Evolutionary conservation across 83 land plant genomes (phyloP).

Genomic region (Isoetes engelmannii): DNA sequence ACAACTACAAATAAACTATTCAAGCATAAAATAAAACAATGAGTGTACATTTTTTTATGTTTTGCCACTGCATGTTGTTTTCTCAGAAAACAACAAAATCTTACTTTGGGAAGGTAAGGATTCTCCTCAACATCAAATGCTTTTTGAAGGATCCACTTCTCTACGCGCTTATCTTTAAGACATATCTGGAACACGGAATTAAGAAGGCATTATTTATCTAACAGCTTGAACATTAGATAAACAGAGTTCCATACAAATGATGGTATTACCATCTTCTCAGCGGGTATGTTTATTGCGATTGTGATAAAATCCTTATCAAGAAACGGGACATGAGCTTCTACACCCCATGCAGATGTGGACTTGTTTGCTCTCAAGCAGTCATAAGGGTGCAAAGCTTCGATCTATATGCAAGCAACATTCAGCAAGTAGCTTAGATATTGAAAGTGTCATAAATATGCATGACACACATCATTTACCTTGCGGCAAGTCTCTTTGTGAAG

Average conservation of each 20-base stretch:
- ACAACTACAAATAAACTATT: not conserved
- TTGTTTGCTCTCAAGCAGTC: slow-evolving; percentile 15
- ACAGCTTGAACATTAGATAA: not conserved
- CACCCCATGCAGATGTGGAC: slow-evolving; percentile 5
- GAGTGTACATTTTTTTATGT: not conserved
- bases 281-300: not conserved
- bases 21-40: not conserved
- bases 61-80: not conserved
- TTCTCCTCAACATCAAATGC: slow-evolving; percentile 9
- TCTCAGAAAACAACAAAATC: not conserved
- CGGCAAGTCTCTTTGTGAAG: slow-evolving; percentile 4
- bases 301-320: not conserved
- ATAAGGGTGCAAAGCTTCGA: not conserved
- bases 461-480: not conserved
- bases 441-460: not conserved
- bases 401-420: not conserved
- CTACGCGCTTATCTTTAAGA: not conserved
- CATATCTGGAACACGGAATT: not conserved
- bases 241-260: not conserved
- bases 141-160: not conserved
- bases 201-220: not conserved
- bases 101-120: slow-evolving; percentile 6
- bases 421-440: not conserved
- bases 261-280: slow-evolving; percentile 4
- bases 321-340: slow-evolving; percentile 5